phyloP scores from a whole-genome alignment of 192 early-diverging fungal species.

The Backusella liffmaniae region DNA sequence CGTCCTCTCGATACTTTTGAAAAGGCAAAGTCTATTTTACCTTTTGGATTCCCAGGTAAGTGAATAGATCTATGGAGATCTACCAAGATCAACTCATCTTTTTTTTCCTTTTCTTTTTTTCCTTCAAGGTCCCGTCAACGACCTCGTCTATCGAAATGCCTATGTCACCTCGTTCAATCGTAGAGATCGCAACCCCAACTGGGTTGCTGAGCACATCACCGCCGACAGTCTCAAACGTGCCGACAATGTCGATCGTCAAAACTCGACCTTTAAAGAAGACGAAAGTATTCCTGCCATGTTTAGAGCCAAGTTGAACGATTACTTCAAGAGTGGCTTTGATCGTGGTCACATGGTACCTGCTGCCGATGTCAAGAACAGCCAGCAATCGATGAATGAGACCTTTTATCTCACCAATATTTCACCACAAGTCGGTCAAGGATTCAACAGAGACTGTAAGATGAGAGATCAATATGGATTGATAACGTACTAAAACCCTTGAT shows the following conservation, averaged over 20 bases:
- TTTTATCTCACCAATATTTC: constrained; percentile 81
- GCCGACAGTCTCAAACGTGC: constrained; percentile 52
- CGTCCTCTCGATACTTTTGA: constrained; percentile 16
- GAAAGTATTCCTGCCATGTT: constrained; percentile 65
- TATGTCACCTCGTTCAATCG: constrained; percentile 82
- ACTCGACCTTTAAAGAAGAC: constrained; percentile 85
- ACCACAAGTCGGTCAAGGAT: constrained; percentile 81
- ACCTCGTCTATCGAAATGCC: constrained; percentile 62
- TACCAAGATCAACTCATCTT: too few species aligned
- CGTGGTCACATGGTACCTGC: constrained; percentile 94
- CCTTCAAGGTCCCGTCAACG: constrained; percentile 68
- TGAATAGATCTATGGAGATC: not conserved
- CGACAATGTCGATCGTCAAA: constrained; percentile 58
- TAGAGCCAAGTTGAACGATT: constrained; percentile 77
- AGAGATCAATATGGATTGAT: not conserved
- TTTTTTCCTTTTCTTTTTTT: constrained; percentile 32
- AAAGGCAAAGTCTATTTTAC: constrained; percentile 32
- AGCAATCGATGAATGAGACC: constrained; percentile 81
- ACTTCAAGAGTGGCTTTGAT: constrained; percentile 80
- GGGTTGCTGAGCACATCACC: constrained; percentile 75
- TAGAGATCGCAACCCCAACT: constrained; percentile 69
- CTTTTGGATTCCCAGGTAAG: constrained; percentile 40
- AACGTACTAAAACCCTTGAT: too few species aligned
- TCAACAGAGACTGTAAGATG: constrained; percentile 79
- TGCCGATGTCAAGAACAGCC: constrained; percentile 74